A percentile compares a stretch with the other conserved stretches of the same genome.
Evolutionary conservation across 2,329 filamentous ascomycete species (phyloP).

Genomic region (Neophaeococcomyces mojaviensis): DNA sequence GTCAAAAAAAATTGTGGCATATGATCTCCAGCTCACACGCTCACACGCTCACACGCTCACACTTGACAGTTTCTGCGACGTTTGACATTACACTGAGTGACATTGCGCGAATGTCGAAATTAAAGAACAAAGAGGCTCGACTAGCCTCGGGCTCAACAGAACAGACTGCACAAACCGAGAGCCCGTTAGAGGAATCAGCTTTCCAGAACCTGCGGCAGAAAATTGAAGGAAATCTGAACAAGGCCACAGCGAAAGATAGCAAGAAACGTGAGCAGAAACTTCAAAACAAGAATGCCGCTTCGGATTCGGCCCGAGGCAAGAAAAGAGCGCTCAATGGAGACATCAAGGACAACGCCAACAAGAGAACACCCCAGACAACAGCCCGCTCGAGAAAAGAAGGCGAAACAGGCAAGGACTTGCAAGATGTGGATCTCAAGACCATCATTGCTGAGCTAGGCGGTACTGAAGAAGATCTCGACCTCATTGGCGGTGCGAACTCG

Average conservation of each 20-base stretch:
- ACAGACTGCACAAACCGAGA: not conserved
- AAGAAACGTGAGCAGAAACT: conserved; percentile 27
- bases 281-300: conserved; percentile 18
- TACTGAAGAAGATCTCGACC: conserved; percentile 42
- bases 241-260: conserved; percentile 34
- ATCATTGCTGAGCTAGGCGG: conserved; percentile 35
- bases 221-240: conserved; percentile 22
- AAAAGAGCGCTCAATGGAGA: conserved; percentile 42
- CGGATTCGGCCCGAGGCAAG: conserved; percentile 26
- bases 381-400: not conserved
- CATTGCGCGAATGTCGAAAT: not conserved
- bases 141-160: not conserved
- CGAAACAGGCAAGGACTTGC: conserved; percentile 16
- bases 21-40: too few relatives aligned
- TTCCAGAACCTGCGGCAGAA: conserved; percentile 17
- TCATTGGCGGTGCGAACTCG: conserved; percentile 38
- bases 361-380: conserved; percentile 16
- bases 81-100: too few relatives aligned
- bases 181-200: not conserved
- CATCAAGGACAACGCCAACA: conserved; percentile 31
- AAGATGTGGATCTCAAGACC: conserved; percentile 8
- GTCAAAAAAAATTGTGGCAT: too few relatives aligned
- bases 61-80: too few relatives aligned
- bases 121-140: not conserved
- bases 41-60: too few relatives aligned